Conservation (phyloP, 805 yeast genomes). For the Saccharomycopsis selenospora region DNA sequence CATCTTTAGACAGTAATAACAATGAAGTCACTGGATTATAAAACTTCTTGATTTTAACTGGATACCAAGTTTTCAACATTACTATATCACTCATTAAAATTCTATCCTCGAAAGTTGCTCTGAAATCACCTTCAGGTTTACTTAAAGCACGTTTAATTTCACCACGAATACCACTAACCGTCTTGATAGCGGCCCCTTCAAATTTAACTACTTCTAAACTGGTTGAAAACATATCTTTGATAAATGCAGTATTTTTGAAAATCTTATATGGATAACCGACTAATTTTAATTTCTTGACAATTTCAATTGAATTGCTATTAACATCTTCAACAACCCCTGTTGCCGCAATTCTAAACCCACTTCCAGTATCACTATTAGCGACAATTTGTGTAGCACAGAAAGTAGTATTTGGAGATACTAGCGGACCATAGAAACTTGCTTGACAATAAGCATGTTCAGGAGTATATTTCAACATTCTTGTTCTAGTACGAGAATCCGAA, state of each 20-base stretch:
- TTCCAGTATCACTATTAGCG: slow-evolving; percentile 75
- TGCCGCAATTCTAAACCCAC: slow-evolving; percentile 90
- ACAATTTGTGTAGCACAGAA: slow-evolving; percentile 92
- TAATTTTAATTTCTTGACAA: slow-evolving; percentile 89
- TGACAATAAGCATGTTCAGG: slow-evolving; percentile 97
- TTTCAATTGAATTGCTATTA: slow-evolving; percentile 77
- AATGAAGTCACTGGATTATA: slow-evolving; percentile 95
- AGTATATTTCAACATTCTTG: slow-evolving; percentile 94
- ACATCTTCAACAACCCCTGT: slow-evolving; percentile 95
- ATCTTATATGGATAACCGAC: slow-evolving; percentile 94
- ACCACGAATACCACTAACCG: slow-evolving; percentile 96
- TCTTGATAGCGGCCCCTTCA: slow-evolving; percentile 95
- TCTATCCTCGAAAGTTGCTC: slow-evolving; percentile 97
- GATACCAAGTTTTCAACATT: slow-evolving; percentile 93
- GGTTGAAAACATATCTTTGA: slow-evolving; percentile 92
- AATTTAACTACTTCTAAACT: slow-evolving; percentile 93
- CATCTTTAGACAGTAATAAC: slow-evolving; percentile 63
- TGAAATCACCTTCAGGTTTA: slow-evolving; percentile 88
- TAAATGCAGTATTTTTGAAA: slow-evolving; percentile 92
- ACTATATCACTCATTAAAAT: slow-evolving; percentile 84
- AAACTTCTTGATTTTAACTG: slow-evolving; percentile 81
- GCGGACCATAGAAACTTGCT: slow-evolving; percentile 94
- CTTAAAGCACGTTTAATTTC: slow-evolving; percentile 93
- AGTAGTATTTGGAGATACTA: slow-evolving; percentile 95
- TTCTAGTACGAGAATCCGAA: slow-evolving; percentile 94